Evolutionary conservation across 2,329 filamentous ascomycete species (phyloP), one percentile per base, ranked within the genome.

Genomic region (Exophiala xenobiotica): DNA sequence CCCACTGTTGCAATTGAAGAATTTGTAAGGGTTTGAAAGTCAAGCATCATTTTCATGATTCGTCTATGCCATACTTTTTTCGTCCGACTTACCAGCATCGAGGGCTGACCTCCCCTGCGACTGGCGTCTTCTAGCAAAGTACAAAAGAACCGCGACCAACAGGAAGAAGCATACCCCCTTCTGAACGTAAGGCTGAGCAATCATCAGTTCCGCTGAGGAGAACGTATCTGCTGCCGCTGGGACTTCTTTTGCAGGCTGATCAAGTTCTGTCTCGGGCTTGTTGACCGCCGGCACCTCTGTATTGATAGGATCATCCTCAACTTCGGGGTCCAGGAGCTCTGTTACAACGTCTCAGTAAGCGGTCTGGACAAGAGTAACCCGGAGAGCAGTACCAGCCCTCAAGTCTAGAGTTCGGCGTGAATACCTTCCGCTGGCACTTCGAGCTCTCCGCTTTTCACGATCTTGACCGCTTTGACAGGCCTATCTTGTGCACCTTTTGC

Each of bases 361-460:
- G 23, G 19, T 46, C 19, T 49, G 24, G 41, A 46, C 27, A 49
- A n/a, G 23, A 27, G 45, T 19, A 51, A 57, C 50, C 38, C 51
- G 31, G 53, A 61, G 54, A 57, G 58, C 54, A 58, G 55, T 54
- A 59, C 47, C 51, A 31, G 59, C 56, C 54, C 59, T 61, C 58
- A 59, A 62, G 11, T 60, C 73, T 72, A 85, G 66, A 85, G 79
- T 74, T 85, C 82, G 68, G 76, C 78, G 64, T 82, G 79, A 72
- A 79, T 83, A 85, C 82, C 82, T 85, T 85, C 80, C 66, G 75
- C 70, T 56, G 78, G 77, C 49, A 81, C 71, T 66, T 80, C 74
- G 53, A 86, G 70, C 72, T 85, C 82, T 63, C 82, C 82, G 66
- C 80, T 82, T 74, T 86, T 85, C 53, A 71, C 78, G 55, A 87